Percentiles rank a stretch among this genome's conserved stretches.
Evolutionary conservation across 495 filamentous ascomycete genomes (phyloP).

Genomic region (Daldinia bambusicola): DNA sequence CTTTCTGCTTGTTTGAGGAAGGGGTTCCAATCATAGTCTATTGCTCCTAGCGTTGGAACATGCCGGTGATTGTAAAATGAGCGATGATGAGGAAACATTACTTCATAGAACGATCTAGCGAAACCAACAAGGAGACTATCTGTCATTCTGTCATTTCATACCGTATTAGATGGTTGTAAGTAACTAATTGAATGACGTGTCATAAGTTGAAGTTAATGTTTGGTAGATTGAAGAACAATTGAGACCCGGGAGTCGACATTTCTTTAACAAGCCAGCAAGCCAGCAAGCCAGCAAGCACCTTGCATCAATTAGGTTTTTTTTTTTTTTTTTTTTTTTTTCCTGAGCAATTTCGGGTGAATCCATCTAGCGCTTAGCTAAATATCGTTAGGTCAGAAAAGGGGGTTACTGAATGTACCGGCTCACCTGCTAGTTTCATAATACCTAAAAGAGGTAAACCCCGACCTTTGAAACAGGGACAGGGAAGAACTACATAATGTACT

Average conservation of each 20-base stretch:
- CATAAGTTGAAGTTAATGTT: background rate
- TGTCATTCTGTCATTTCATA: too few species aligned
- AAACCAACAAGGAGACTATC: too few species aligned
- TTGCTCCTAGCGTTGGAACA: background rate
- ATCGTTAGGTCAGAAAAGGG: slow-evolving; percentile 17
- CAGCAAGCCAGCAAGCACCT: too few species aligned
- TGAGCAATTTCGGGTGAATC: slow-evolving; percentile 15
- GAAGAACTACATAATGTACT: slow-evolving; percentile 24
- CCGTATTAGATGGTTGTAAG: too few species aligned
- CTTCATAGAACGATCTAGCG: too few species aligned
- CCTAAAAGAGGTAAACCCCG: slow-evolving; percentile 18
- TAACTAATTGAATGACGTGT: background rate
- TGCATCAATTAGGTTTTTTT: too few species aligned
- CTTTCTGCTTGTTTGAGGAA: slow-evolving; percentile 25
- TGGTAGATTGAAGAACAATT: background rate
- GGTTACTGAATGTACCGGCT: background rate
- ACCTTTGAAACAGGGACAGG: slow-evolving; percentile 33
- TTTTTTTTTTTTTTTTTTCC: background rate
- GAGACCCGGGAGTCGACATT: background rate
- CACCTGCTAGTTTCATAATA: slow-evolving; percentile 21
- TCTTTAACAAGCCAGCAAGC: slow-evolving; percentile 5
- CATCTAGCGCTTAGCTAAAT: slow-evolving; percentile 16
- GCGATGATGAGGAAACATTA: background rate
- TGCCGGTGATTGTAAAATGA: slow-evolving; percentile 18
- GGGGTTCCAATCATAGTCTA: slow-evolving; percentile 20